Conservation (phyloP, 768 basidiomycete species). For the Tremella mesenterica region DNA sequence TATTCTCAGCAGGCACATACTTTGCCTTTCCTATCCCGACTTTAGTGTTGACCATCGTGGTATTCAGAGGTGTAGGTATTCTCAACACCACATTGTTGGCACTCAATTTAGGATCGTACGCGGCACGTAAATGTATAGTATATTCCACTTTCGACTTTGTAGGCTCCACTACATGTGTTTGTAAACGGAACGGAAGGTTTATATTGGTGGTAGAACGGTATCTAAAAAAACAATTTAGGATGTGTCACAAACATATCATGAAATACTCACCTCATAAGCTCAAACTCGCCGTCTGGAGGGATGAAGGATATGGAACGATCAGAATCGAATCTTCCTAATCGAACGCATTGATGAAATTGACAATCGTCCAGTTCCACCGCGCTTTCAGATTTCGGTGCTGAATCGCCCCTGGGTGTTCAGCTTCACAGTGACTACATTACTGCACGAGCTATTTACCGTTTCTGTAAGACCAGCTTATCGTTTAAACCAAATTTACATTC, state of each 20-base stretch:
- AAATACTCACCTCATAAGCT: constrained; percentile 74
- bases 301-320: constrained; percentile 91
- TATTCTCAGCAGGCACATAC: constrained; percentile 90
- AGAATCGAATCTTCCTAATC: constrained; percentile 87
- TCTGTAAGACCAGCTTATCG: constrained; percentile 95
- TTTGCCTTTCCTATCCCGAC: constrained; percentile 90
- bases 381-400: constrained; percentile 43
- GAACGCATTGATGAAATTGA: constrained; percentile 96
- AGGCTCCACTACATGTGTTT: constrained; percentile 85
- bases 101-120: constrained; percentile 82
- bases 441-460: constrained; percentile 50
- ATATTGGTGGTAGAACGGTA: constrained; percentile 95
- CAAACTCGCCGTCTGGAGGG: constrained; percentile 97
- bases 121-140: constrained; percentile 74
- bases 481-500: constrained; percentile 99
- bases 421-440: neutral
- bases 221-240: constrained; percentile 46
- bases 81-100: constrained; percentile 85
- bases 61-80: constrained; percentile 94
- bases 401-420: constrained; percentile 14
- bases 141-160: constrained; percentile 89
- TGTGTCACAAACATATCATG: neutral
- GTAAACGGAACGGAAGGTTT: constrained; percentile 81
- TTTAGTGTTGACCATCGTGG: constrained; percentile 85
- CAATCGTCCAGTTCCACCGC: constrained; percentile 97